These are phyloP conservation scores for Sporothrix schenckii DNA, from an alignment of 2,329 filamentous ascomycete genomes.

Conservation along the genomic window DNA sequence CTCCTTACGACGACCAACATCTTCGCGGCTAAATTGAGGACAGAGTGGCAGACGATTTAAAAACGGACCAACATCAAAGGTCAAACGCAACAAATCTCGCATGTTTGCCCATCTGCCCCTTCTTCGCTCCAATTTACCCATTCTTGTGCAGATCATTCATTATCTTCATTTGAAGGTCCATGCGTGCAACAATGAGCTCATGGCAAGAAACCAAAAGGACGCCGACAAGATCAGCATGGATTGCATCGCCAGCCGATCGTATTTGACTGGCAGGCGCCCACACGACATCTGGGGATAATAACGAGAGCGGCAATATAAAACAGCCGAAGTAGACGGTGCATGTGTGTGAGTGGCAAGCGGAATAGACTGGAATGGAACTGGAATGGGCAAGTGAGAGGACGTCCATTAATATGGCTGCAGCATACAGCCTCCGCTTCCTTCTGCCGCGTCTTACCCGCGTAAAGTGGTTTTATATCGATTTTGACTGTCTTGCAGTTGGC, in stretches of 20 bases:
- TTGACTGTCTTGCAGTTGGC: too few species aligned
- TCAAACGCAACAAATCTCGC: background rate
- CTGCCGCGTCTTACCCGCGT: conserved; percentile 8
- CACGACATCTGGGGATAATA: background rate
- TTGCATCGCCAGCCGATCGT: too few species aligned
- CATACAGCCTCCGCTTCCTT: background rate
- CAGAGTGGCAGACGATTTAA: background rate
- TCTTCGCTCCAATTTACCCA: conserved; percentile 11
- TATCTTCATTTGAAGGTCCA: background rate
- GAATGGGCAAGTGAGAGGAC: background rate
- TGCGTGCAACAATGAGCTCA: background rate
- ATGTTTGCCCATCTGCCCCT: too few species aligned
- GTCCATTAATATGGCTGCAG: background rate
- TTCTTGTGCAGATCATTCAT: background rate
- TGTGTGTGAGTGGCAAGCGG: background rate
- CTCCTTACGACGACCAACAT: background rate
- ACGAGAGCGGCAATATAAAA: conserved; percentile 2
- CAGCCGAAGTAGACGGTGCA: conserved; percentile 1
- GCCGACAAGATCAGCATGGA: background rate
- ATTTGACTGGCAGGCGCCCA: too few species aligned
- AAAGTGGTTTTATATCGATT: conserved; percentile 9
- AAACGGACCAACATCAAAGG: background rate
- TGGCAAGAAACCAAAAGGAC: background rate
- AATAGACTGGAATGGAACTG: too few species aligned
- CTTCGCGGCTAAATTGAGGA: background rate